Evolutionary conservation across 2,329 filamentous ascomycete genomes (phyloP).

Genomic region (Fusarium aywerte): DNA sequence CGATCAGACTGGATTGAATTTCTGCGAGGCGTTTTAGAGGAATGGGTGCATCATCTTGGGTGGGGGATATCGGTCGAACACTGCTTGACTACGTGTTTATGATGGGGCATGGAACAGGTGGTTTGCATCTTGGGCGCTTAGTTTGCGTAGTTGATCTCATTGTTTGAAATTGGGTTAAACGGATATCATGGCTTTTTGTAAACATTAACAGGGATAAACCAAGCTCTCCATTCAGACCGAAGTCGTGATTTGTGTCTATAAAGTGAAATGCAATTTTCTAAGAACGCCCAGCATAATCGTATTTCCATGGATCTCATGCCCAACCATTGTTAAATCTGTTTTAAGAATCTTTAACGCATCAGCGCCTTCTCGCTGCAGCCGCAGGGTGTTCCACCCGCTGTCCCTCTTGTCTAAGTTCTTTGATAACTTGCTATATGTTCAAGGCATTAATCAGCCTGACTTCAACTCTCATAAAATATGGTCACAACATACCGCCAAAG

Average conservation of each 20-base stretch:
- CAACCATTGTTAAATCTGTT: neutral
- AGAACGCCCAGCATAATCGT: constrained; percentile 20
- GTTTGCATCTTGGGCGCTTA: constrained; percentile 34
- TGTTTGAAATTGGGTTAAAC: constrained; percentile 13
- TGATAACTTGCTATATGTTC: constrained; percentile 63
- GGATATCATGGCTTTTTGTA: constrained; percentile 19
- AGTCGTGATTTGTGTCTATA: neutral
- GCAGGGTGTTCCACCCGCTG: constrained; percentile 60
- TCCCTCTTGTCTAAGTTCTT: constrained; percentile 67
- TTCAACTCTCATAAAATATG: accelerated
- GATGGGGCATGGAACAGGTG: constrained; percentile 18
- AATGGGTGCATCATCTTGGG: constrained; percentile 26
- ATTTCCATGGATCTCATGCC: constrained; percentile 1
- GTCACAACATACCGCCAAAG: constrained; percentile 77
- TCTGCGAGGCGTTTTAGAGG: constrained; percentile 42
- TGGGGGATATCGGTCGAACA: constrained; percentile 15
- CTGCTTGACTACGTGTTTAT: constrained; percentile 22
- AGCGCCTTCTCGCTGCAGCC: constrained; percentile 45
- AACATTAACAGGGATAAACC: constrained; percentile 4
- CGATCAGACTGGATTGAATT: constrained; percentile 12
- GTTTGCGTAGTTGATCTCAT: constrained; percentile 3
- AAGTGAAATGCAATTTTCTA: constrained; percentile 15
- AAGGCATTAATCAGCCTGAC: neutral
- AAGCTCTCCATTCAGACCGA: constrained; percentile 16
- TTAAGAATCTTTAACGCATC: constrained; percentile 15